Base-by-base conservation (phyloP, 2,329 filamentous ascomycete species). In the Thelonectria discophora region DNA sequence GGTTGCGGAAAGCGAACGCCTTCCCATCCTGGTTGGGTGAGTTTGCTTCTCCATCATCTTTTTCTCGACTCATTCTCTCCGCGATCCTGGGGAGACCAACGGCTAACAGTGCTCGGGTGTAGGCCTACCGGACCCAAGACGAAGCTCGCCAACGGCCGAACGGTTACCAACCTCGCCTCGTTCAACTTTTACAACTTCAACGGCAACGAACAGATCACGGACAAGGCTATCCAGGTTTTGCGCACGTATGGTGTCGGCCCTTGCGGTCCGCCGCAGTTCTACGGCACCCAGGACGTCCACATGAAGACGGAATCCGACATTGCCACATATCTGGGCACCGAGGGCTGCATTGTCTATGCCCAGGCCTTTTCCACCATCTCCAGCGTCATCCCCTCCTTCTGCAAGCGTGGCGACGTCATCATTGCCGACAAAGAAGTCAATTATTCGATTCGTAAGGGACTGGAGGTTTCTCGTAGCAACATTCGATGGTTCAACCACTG, bases 121-220 rank as follows among this genome's bases (percentile, higher is more conserved):
- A 96, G 93, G 51, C 91, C 94, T 5, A 94, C 93, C 1, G 94
- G 93, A 10, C 94, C 95, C 48, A 97, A 95, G 77, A 89, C 90
- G 51, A 97, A 95, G 77, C 86, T 99, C 57, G 84, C 88, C 49
- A 97, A 90, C 77, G 95, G 95, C 71, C 90, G 92, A 68, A 97
- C 91, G 17, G 95, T 97, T 21, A 93, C 87, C 59, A 99, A 99
- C 75, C 89, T 99, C 66, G 94, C 93, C 39, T 96, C 92, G 2
- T 95, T 93, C 80, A 99, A 99, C 78, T 97, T 95, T 78, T 98
- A 97, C 83, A 98, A 99, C 80, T 93, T 99, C 77, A 92, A 96
- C 66, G 88, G 88, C 55, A 97, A 97, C 75, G 94, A 98, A 64
- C 86, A 89, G 37, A 89, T 99, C 72, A 97, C 97, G 74, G 93